A percentile compares a stretch with the other conserved stretches of the same genome.
These are phyloP conservation scores for Phytopythium delawarense DNA, from an alignment of 352 stramenopile genomes.

Conservation along the genomic window DNA sequence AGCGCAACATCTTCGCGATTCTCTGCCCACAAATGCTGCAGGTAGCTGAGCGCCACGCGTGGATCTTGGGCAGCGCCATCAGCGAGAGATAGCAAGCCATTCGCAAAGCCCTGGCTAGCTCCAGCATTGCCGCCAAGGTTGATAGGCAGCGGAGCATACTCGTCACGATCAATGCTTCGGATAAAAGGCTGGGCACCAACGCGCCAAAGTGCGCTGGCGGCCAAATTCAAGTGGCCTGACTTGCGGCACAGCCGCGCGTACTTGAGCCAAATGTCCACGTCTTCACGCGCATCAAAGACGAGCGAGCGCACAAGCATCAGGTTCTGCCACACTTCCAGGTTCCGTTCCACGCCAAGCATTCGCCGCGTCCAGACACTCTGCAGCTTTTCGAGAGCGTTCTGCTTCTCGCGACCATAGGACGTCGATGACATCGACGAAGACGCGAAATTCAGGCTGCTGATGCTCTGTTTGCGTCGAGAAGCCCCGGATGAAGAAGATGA, in stretches of 20 bases:
- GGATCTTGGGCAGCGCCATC: constrained; percentile 72
- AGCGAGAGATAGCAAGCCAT: constrained; percentile 45
- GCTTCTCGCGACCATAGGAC: constrained; percentile 71
- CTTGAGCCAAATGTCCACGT: constrained; percentile 93
- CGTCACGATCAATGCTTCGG: constrained; percentile 67
- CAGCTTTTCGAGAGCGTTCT: constrained; percentile 64
- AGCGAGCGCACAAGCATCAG: constrained; percentile 95
- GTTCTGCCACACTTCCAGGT: constrained; percentile 92
- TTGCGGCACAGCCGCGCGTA: constrained; percentile 92
- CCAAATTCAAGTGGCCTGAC: constrained; percentile 85
- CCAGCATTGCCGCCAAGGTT: constrained; percentile 54
- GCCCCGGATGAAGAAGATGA: constrained; percentile 15
- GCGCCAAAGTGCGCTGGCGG: constrained; percentile 72
- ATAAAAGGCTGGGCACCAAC: constrained; percentile 81
- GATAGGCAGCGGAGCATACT: constrained; percentile 58
- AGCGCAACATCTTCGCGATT: constrained; percentile 78
- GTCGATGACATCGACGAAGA: constrained; percentile 59
- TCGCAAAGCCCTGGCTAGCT: constrained; percentile 45
- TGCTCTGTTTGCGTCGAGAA: constrained; percentile 64
- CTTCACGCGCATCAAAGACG: constrained; percentile 86
- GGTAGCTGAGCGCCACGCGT: constrained; percentile 76
- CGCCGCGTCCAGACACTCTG: constrained; percentile 84
- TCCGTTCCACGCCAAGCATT: constrained; percentile 93
- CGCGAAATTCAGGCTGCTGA: constrained; percentile 78
- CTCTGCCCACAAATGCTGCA: constrained; percentile 80